Conservation (phyloP, 129 eudicot genomes). For the Tagetes erecta region DNA sequence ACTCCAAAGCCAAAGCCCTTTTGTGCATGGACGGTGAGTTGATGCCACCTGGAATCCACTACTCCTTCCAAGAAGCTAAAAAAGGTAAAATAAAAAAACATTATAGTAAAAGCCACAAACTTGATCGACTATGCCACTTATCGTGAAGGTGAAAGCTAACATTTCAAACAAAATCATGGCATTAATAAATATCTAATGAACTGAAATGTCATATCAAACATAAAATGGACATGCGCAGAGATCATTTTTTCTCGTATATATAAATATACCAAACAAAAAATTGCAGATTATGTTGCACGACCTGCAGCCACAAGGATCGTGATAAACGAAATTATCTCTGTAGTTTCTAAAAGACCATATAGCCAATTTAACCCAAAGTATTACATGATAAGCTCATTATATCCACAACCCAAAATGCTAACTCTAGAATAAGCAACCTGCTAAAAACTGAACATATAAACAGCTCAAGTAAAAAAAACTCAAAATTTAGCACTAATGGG, state of each 20-base stretch:
- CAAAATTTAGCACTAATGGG: not conserved
- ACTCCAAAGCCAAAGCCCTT: slow-evolving; percentile 99
- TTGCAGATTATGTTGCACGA: not conserved
- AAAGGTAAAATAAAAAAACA: slow-evolving; percentile 6
- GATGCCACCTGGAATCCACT: slow-evolving; percentile 98
- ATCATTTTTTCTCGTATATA: not conserved
- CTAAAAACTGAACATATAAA: not conserved
- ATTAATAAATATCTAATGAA: slow-evolving; percentile 11
- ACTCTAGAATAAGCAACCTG: slow-evolving; percentile 15
- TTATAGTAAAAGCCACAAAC: slow-evolving; percentile 8
- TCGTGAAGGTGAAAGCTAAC: not conserved
- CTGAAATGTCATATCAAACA: slow-evolving; percentile 4
- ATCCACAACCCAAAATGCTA: not conserved
- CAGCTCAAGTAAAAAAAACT: not conserved
- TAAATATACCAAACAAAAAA: not conserved
- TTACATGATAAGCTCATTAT: not conserved
- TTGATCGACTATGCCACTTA: slow-evolving; percentile 16
- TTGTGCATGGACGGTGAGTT: slow-evolving; percentile 96
- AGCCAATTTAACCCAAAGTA: slow-evolving; percentile 11
- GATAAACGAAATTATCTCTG: not conserved
- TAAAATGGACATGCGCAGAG: slow-evolving; percentile 7
- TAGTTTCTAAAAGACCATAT: not conserved
- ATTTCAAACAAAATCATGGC: not conserved
- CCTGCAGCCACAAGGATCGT: not conserved
- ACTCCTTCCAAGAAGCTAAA: slow-evolving; percentile 96